Percentiles rank a stretch among this genome's conserved stretches.
Evolutionary conservation across 169 alveolate genomes (phyloP).

Genomic region (Perkinsus marinus): DNA sequence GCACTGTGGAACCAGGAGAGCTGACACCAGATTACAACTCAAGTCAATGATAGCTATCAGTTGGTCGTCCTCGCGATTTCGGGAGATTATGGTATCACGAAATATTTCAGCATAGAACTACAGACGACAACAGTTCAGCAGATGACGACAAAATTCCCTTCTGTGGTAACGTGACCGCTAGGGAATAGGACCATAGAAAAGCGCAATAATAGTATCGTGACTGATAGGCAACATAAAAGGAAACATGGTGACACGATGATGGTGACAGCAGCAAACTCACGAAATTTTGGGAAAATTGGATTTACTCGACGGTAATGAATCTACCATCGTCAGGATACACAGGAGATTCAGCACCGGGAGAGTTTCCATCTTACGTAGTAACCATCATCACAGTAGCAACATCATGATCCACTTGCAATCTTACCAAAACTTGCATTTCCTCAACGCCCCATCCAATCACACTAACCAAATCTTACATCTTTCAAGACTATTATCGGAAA

Average conservation of each 20-base stretch:
- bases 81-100: background rate
- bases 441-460: background rate
- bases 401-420: background rate
- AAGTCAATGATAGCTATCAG: background rate
- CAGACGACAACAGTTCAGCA: background rate
- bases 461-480: background rate
- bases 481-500: background rate
- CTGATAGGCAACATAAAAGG: background rate
- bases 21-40: background rate
- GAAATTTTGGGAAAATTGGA: background rate
- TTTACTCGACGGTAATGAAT: background rate
- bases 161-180: background rate
- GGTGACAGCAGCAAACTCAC: background rate
- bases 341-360: background rate
- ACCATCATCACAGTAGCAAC: background rate
- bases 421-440: background rate
- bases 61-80: background rate
- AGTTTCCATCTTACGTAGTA: background rate
- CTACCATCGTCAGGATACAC: background rate
- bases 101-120: background rate
- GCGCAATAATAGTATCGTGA: background rate
- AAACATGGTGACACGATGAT: background rate
- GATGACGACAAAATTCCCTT: background rate
- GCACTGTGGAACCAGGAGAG: too few species aligned
- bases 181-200: background rate